phyloP scores from a whole-genome alignment of 1,284 basidiomycete species.

The Irpex sp. region DNA sequence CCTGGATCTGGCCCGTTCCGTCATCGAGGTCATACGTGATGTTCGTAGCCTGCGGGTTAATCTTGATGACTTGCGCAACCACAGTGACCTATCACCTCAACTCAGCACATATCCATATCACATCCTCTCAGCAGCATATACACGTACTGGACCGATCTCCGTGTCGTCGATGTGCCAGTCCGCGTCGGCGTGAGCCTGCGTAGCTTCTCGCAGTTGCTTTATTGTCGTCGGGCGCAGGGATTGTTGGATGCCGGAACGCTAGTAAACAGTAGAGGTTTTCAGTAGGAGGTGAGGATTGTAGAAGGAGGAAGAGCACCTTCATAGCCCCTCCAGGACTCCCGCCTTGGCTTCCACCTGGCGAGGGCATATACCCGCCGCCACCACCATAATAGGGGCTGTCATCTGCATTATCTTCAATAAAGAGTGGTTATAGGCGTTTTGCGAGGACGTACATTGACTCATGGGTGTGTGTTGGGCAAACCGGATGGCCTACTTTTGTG shows the following conservation, averaged over 20 bases:
- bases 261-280: not conserved
- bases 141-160: slow-evolving; percentile 77
- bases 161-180: slow-evolving; percentile 83
- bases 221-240: slow-evolving; percentile 86
- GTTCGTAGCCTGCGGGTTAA: slow-evolving; percentile 78
- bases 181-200: slow-evolving; percentile 83
- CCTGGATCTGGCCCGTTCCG: slow-evolving; percentile 86
- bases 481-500: no score
- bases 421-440: no score
- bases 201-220: slow-evolving; percentile 74
- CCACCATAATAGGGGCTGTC: slow-evolving; percentile 11
- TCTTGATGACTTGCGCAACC: slow-evolving; percentile 78
- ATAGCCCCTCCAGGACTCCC: slow-evolving; percentile 43
- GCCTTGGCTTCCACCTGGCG: slow-evolving; percentile 38
- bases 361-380: slow-evolving; percentile 39
- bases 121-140: not conserved
- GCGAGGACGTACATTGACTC: no score
- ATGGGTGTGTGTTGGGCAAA: no score
- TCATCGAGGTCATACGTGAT: slow-evolving; percentile 83
- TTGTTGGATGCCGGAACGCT: slow-evolving; percentile 31
- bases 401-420: not conserved
- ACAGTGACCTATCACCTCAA: slow-evolving; percentile 51
- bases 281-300: not conserved
- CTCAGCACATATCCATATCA: not conserved
- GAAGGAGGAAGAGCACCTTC: slow-evolving; percentile 27